phyloP scores from a whole-genome alignment of 148 eudicot genomes.

The Camellia japonica region DNA sequence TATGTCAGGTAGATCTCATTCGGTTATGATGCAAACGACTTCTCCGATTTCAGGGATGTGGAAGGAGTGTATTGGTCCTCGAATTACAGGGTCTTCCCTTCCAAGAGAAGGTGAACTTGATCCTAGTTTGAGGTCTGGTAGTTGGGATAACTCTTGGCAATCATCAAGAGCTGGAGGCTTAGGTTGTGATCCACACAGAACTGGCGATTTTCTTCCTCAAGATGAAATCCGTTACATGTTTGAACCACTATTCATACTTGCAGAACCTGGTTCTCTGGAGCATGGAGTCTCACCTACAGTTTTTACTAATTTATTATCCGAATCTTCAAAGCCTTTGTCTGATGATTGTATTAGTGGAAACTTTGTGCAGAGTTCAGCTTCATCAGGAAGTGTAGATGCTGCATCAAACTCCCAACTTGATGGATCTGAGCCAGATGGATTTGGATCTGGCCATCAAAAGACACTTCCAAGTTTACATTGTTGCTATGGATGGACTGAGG shows the following conservation, averaged over 20 bases:
- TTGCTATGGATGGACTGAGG: slow-evolving; percentile 99
- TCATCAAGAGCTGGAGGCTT: slow-evolving; percentile 67
- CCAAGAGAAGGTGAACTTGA: slow-evolving; percentile 81
- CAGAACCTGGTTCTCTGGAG: slow-evolving; percentile 91
- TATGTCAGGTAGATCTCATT: slow-evolving; percentile 64
- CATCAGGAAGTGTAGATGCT: slow-evolving; percentile 51
- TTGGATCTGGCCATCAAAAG: slow-evolving; percentile 52
- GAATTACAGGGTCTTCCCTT: slow-evolving; percentile 55
- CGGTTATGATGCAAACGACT: slow-evolving; percentile 57
- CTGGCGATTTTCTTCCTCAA: slow-evolving; percentile 51
- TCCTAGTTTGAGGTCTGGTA: slow-evolving; percentile 59
- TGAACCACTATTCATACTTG: slow-evolving; percentile 92
- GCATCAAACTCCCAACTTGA: slow-evolving; percentile 65
- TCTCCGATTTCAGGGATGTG: slow-evolving; percentile 81
- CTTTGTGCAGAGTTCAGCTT: slow-evolving; percentile 43
- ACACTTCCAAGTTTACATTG: slow-evolving; percentile 83
- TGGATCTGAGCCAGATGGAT: slow-evolving; percentile 62
- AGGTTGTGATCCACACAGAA: slow-evolving; percentile 62
- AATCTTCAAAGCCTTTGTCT: slow-evolving; percentile 47
- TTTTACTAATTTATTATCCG: slow-evolving; percentile 38
- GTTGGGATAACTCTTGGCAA: slow-evolving; percentile 90
- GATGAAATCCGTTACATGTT: slow-evolving; percentile 79
- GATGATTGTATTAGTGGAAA: slow-evolving; percentile 69
- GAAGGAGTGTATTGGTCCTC: slow-evolving; percentile 82
- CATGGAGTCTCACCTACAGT: slow-evolving; percentile 61